These are phyloP conservation scores for Phytophthora cactorum DNA, from an alignment of 352 stramenopile genomes.

Conservation along the genomic window DNA sequence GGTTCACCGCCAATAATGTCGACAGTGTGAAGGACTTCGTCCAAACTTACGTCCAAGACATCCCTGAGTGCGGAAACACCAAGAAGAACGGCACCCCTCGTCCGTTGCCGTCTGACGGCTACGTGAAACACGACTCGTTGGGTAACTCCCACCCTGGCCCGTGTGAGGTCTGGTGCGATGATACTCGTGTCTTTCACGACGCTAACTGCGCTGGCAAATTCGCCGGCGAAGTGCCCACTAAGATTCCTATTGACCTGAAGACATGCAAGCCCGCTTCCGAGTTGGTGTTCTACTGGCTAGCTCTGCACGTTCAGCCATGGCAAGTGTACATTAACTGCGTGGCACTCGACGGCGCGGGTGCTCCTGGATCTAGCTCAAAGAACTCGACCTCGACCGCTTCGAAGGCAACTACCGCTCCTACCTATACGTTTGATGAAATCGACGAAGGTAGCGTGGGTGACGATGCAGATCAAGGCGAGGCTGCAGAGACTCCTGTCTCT, in stretches of 20 bases:
- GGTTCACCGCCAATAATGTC: conserved; percentile 38
- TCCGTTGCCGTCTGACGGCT: conserved; percentile 27
- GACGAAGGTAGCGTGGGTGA: conserved; percentile 7
- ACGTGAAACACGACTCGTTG: conserved; percentile 32
- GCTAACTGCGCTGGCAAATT: conserved; percentile 42
- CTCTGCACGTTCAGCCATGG: conserved; percentile 44
- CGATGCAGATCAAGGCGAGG: conserved; percentile 11
- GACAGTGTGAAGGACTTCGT: conserved; percentile 39
- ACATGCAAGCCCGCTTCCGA: conserved; percentile 34
- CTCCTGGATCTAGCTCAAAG: conserved; percentile 4
- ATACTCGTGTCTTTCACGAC: conserved; percentile 45
- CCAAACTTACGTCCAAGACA: conserved; percentile 23
- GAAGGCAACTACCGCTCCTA: background rate
- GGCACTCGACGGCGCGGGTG: conserved; percentile 19
- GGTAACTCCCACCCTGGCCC: conserved; percentile 44
- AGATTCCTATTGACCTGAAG: conserved; percentile 42
- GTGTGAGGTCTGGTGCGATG: conserved; percentile 57
- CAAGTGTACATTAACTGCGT: conserved; percentile 57
- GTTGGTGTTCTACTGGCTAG: conserved; percentile 53
- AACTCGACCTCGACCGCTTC: conserved; percentile 15
- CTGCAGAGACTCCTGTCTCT: conserved; percentile 5
- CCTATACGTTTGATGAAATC: conserved; percentile 3
- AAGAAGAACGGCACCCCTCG: conserved; percentile 29
- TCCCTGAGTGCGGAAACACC: conserved; percentile 36
- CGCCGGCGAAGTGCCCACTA: conserved; percentile 25